phyloP scores from a whole-genome alignment of 169 alveolate genomes.

The Eimeria nieschulzi region DNA sequence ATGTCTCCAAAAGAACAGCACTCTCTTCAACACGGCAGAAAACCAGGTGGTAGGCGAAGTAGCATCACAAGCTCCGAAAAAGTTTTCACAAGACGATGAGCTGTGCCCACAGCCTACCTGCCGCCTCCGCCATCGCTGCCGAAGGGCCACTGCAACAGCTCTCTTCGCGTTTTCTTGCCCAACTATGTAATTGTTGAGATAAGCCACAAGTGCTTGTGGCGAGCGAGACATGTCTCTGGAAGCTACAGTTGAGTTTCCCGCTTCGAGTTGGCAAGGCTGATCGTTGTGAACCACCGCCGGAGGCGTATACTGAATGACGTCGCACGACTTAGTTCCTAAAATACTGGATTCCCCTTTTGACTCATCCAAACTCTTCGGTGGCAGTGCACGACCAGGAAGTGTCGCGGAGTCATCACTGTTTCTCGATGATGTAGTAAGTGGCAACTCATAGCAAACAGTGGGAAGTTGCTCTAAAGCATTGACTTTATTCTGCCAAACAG shows the following conservation, averaged over 20 bases:
- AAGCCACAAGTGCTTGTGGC: slow-evolving; percentile 82
- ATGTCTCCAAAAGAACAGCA: not conserved
- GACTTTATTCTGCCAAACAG: not conserved
- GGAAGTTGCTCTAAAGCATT: not conserved
- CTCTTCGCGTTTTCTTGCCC: slow-evolving; percentile 88
- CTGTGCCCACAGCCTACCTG: not conserved
- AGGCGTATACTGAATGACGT: not conserved
- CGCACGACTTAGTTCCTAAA: not conserved
- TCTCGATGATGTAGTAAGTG: not conserved
- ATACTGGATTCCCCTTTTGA: not conserved
- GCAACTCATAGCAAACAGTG: not conserved
- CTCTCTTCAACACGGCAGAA: not conserved
- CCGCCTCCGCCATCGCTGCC: slow-evolving; percentile 75
- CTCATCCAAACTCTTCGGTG: not conserved
- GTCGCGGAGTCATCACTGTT: not conserved
- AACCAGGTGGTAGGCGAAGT: not conserved
- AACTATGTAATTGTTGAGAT: slow-evolving; percentile 83
- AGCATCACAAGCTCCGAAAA: not conserved
- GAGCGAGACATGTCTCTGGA: not conserved
- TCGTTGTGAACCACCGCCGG: not conserved
- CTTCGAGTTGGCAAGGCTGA: not conserved
- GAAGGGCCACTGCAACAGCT: slow-evolving; percentile 87
- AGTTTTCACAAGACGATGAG: not conserved
- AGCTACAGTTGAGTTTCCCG: not conserved
- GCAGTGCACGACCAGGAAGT: not conserved